Evolutionary conservation across 2,329 filamentous ascomycete species (phyloP).

Genomic region (Aspergillus glaucus): DNA sequence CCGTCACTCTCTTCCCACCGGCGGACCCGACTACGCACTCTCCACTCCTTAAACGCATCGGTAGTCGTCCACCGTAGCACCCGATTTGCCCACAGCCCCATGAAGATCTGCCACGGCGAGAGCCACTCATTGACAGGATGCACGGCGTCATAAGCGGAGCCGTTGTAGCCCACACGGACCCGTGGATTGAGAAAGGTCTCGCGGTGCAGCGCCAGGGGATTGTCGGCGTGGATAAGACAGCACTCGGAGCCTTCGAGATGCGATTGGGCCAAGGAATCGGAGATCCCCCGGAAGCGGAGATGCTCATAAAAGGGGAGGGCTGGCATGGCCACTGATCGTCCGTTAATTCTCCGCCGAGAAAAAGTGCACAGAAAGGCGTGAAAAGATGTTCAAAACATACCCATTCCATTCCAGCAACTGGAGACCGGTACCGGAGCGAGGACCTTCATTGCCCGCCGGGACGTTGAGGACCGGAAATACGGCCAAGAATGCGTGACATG

Average conservation of each 20-base stretch:
- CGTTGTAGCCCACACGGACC: constrained; percentile 61
- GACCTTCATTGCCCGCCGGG: constrained; percentile 49
- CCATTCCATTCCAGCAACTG: constrained; percentile 64
- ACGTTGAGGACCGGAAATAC: constrained; percentile 39
- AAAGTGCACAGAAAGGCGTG: constrained; percentile 1
- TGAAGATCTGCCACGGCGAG: neutral
- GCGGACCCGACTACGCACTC: neutral
- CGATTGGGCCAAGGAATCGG: constrained; percentile 45
- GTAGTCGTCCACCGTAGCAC: neutral
- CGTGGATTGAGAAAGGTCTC: constrained; percentile 65
- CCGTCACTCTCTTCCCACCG: constrained; percentile 3
- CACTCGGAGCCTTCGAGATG: constrained; percentile 56
- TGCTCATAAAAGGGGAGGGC: constrained; percentile 24
- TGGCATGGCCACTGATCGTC: neutral
- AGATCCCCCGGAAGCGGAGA: constrained; percentile 46
- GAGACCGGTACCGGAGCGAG: constrained; percentile 52
- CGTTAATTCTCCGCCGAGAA: neutral
- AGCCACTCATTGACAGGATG: constrained; percentile 3
- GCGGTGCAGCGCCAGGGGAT: constrained; percentile 42
- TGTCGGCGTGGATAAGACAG: constrained; percentile 63
- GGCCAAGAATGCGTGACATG: constrained; percentile 62
- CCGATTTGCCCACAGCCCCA: neutral
- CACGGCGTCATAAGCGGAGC: constrained; percentile 47
- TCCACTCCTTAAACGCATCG: neutral
- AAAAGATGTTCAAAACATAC: constrained; percentile 3